phyloP scores from a whole-genome alignment of 2,329 filamentous ascomycete genomes.

The Fusarium redolens region DNA sequence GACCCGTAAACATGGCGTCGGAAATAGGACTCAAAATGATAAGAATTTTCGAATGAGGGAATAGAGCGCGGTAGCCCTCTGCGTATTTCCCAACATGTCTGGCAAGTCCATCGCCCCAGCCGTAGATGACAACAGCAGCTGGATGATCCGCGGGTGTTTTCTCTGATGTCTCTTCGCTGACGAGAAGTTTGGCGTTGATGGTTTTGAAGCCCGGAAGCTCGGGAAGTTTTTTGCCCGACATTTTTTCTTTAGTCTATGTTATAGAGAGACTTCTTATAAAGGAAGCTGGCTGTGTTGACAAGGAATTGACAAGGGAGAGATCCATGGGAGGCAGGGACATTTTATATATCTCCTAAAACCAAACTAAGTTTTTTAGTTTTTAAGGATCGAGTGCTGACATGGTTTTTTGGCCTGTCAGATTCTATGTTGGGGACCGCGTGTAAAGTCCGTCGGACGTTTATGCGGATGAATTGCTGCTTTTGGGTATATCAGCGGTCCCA shows the following conservation, averaged over 20 bases:
- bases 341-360: constrained; percentile 7
- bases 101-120: constrained; percentile 67
- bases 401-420: constrained; percentile 5
- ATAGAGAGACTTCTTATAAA: not conserved
- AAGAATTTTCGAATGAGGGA: constrained; percentile 62
- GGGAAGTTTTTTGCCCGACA: constrained; percentile 36
- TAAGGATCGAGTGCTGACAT: constrained; percentile 7
- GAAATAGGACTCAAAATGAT: constrained; percentile 63
- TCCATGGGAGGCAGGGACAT: not conserved
- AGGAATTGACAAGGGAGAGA: not conserved
- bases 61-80: constrained; percentile 62
- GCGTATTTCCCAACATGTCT: constrained; percentile 68
- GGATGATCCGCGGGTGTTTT: constrained; percentile 49
- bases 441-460: constrained; percentile 22
- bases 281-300: not conserved
- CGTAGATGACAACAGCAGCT: constrained; percentile 63
- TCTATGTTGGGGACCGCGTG: constrained; percentile 1
- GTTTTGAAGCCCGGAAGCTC: constrained; percentile 56
- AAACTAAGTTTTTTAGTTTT: not conserved
- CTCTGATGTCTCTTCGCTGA: constrained; percentile 51
- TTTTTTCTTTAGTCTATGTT: not conserved
- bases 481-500: constrained; percentile 10
- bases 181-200: constrained; percentile 60
- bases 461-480: constrained; percentile 19
- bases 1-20: constrained; percentile 57